Evolutionary conservation across 139 green algal genomes (phyloP), one percentile per base, ranked within the genome.

Genomic region (Micractinium sp.): DNA sequence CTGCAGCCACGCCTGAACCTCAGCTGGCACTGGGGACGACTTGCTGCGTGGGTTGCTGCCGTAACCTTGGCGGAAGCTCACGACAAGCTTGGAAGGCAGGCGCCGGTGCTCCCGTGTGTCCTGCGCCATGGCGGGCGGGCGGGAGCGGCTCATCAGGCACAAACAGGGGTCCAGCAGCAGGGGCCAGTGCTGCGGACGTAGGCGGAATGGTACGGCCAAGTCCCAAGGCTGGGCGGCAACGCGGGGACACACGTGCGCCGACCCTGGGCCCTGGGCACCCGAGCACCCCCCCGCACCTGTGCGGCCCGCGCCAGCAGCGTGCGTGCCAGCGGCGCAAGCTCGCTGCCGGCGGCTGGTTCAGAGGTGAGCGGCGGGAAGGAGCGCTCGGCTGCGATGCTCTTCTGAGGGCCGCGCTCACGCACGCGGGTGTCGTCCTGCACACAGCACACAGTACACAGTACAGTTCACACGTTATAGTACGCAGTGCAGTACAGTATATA

Each of bases 61-160:
- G 60, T 94, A 95, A 29, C 93, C 93, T n/a, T 89, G 76, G 9
- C 92, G 79, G 87, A 76, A 94, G 29, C 78, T 85, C 22, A 96
- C 29, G 13, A 75, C 47, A 36, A 96, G 90, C 89, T 91, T 94
- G 66, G 35, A 3, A 14, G 94, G 94, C 29, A 90, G 33, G 16
- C 94, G 92, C 35, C 85, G 41, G 82, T 94, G 85, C 25, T 41
- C 31, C 1, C 73, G 60, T 1, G 86, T 69, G 38, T 94, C 93
- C 69, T 92, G 84, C 82, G 77, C 73, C 29, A 78, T 1, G 47
- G 47, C 9, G 47, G 47, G 47, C 47, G 47, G 47, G 47, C 47
- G 9, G 47, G n/a, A n/a, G n/a, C n/a, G n/a, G n/a, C n/a, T n/a
- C n/a, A n/a, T n/a, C n/a, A n/a, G n/a, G n/a, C n/a, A n/a, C n/a